Percentiles rank a stretch among this genome's conserved stretches.
Evolutionary conservation across 2,329 filamentous ascomycete genomes (phyloP).

Genomic region (Cercospora sesami): DNA sequence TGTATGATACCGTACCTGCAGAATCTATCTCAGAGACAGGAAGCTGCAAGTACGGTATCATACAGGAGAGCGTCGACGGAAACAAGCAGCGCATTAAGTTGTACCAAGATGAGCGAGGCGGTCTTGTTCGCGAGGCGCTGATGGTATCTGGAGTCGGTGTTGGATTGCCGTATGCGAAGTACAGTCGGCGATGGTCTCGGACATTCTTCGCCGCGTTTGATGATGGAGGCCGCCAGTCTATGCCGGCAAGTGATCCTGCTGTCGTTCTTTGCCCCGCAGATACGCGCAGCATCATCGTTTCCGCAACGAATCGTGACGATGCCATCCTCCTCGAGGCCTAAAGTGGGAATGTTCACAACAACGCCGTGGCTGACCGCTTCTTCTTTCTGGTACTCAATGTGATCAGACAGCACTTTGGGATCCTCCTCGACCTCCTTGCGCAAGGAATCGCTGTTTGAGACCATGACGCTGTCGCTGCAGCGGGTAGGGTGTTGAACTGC

Average conservation of each 20-base stretch:
- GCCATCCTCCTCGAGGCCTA: slow-evolving; percentile 80
- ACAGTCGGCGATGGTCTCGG: neutral
- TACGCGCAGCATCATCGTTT: slow-evolving; percentile 66
- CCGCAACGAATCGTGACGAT: slow-evolving; percentile 82
- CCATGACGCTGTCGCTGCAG: too few species aligned
- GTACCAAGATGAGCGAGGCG: neutral
- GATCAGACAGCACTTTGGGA: too few species aligned
- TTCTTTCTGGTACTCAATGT: too few species aligned
- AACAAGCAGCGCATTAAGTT: neutral
- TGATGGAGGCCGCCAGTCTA: slow-evolving; percentile 61
- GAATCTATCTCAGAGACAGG: too few species aligned
- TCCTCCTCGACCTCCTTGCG: too few species aligned
- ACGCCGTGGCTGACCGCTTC: slow-evolving; percentile 81
- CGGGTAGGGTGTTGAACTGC: too few species aligned
- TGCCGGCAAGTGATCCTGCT: slow-evolving; percentile 74
- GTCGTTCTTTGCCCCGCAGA: slow-evolving; percentile 70
- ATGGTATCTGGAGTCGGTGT: neutral
- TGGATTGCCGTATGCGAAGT: rapidly evolving
- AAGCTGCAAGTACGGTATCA: neutral
- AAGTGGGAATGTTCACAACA: slow-evolving; percentile 88
- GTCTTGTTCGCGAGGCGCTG: neutral
- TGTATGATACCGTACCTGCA: neutral
- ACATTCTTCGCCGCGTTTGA: too few species aligned
- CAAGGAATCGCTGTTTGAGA: too few species aligned
- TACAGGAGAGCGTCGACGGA: neutral